These are phyloP conservation scores for Gonium pectorale DNA, from an alignment of 139 green algal species.

Conservation along the genomic window DNA sequence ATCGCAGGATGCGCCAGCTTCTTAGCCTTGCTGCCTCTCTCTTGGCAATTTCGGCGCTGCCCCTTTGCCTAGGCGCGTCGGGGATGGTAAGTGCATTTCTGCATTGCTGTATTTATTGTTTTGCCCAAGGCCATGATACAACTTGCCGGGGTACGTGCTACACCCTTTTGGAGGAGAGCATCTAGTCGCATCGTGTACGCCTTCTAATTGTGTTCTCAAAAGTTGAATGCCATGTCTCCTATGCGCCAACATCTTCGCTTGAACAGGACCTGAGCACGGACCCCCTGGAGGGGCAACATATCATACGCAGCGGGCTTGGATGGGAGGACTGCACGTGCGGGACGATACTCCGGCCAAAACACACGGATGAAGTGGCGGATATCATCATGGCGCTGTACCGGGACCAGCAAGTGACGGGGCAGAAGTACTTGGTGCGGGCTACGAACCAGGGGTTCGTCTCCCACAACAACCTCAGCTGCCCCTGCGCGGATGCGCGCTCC, in stretches of 20 bases:
- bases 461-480: conserved; percentile 52
- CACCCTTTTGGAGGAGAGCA: too few relatives aligned
- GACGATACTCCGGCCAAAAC: conserved; percentile 2
- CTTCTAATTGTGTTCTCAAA: too few relatives aligned
- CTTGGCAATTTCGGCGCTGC: too few relatives aligned
- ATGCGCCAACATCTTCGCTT: too few relatives aligned
- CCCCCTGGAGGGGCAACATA: background rate
- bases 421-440: conserved; percentile 37
- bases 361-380: conserved; percentile 35
- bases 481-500: background rate
- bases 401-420: conserved; percentile 13
- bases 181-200: background rate
- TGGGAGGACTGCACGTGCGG: conserved; percentile 31
- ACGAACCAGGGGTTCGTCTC: conserved; percentile 22
- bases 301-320: conserved; percentile 17
- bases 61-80: too few relatives aligned
- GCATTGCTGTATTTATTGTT: too few relatives aligned
- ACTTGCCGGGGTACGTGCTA: too few relatives aligned
- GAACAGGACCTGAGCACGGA: background rate
- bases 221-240: too few relatives aligned
- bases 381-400: conserved; percentile 38
- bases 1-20: too few relatives aligned
- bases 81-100: too few relatives aligned
- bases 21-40: too few relatives aligned
- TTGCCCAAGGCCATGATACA: too few relatives aligned